phyloP scores from a whole-genome alignment of 495 filamentous ascomycete genomes.

The Penicillium coprophilum region DNA sequence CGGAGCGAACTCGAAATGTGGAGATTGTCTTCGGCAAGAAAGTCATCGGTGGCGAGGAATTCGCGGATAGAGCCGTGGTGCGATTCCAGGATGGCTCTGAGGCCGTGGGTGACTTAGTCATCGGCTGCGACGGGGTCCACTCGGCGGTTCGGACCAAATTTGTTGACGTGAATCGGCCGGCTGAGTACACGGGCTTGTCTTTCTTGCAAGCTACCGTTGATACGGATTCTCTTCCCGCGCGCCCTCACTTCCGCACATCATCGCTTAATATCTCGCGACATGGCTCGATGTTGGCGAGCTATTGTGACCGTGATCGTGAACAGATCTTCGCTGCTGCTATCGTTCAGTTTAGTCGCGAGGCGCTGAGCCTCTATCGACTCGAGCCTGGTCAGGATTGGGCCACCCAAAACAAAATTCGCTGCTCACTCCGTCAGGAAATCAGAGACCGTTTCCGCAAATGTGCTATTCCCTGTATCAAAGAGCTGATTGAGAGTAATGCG shows the following conservation, averaged over 20 bases:
- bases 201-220: conserved; percentile 53
- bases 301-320: conserved; percentile 43
- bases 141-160: conserved; percentile 53
- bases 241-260: conserved; percentile 47
- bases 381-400: conserved; percentile 52
- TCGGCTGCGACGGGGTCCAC: conserved; percentile 66
- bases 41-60: conserved; percentile 39
- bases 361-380: conserved; percentile 27
- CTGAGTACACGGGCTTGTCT: conserved; percentile 56
- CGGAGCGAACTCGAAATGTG: conserved; percentile 40
- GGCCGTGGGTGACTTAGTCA: conserved; percentile 51
- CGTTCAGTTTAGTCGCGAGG: conserved; percentile 49
- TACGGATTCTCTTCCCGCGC: conserved; percentile 23
- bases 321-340: conserved; percentile 57
- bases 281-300: conserved; percentile 55
- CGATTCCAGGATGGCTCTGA: conserved; percentile 51
- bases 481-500: conserved; percentile 44
- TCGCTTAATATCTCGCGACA: conserved; percentile 54
- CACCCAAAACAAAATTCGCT: conserved; percentile 39
- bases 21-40: conserved; percentile 44
- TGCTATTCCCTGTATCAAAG: conserved; percentile 46
- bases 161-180: conserved; percentile 49
- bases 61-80: conserved; percentile 40
- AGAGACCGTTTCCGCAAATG: conserved; percentile 45
- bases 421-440: conserved; percentile 45